These are phyloP conservation scores for Anthostomella pinea DNA, from an alignment of 2,329 filamentous ascomycete genomes.

Conservation along the genomic window DNA sequence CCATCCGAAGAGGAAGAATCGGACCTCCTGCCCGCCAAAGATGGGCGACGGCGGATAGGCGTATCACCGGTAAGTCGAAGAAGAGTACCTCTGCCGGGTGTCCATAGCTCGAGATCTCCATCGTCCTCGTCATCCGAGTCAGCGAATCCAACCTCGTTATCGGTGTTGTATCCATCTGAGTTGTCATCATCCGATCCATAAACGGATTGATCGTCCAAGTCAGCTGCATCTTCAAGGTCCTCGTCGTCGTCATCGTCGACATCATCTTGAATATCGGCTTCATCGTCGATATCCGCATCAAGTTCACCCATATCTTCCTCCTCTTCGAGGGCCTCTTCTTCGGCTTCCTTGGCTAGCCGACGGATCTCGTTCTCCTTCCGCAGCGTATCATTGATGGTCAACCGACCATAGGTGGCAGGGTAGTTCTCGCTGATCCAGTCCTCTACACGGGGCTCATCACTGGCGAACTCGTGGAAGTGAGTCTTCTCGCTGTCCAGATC, in stretches of 20 bases:
- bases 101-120: slow-evolving; percentile 61
- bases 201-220: slow-evolving; percentile 49
- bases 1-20: slow-evolving; percentile 57
- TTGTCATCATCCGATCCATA: slow-evolving; percentile 51
- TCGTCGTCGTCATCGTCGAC: slow-evolving; percentile 51
- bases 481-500: slow-evolving; percentile 55
- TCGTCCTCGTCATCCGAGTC: slow-evolving; percentile 65
- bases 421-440: slow-evolving; percentile 81
- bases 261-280: slow-evolving; percentile 47
- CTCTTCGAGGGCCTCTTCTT: slow-evolving; percentile 79
- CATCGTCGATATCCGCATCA: slow-evolving; percentile 48
- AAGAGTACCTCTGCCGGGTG: slow-evolving; percentile 42
- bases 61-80: slow-evolving; percentile 36
- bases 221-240: slow-evolving; percentile 54
- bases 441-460: slow-evolving; percentile 75
- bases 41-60: slow-evolving; percentile 39
- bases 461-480: slow-evolving; percentile 89
- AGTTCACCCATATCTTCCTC: slow-evolving; percentile 58
- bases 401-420: slow-evolving; percentile 60
- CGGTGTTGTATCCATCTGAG: slow-evolving; percentile 72
- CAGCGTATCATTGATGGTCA: slow-evolving; percentile 88
- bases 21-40: slow-evolving; percentile 47
- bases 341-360: slow-evolving; percentile 80
- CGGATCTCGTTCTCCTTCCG: slow-evolving; percentile 87
- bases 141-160: slow-evolving; percentile 66